phyloP scores from a whole-genome alignment of 2,329 filamentous ascomycete species.

The Fusarium heterosporum region DNA sequence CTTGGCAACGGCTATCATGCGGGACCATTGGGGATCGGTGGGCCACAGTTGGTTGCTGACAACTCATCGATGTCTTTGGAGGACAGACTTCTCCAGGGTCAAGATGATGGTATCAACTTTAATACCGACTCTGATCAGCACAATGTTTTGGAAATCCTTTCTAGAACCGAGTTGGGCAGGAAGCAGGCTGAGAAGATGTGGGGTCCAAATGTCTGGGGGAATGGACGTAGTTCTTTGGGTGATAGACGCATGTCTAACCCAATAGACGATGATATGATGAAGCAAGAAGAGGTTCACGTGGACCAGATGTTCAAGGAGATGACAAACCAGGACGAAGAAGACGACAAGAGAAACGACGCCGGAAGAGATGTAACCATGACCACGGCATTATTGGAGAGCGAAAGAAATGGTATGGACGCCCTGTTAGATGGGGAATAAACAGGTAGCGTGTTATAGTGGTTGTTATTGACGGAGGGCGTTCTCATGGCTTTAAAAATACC shows the following conservation, averaged over 20 bases:
- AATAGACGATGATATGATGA: constrained; percentile 49
- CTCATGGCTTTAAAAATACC: constrained; percentile 40
- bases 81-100: constrained; percentile 62
- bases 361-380: constrained; percentile 52
- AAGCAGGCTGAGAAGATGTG: constrained; percentile 64
- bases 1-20: constrained; percentile 57
- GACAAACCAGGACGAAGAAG: constrained; percentile 64
- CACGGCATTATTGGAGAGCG: constrained; percentile 58
- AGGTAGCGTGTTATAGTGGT: background rate
- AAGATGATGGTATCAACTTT: constrained; percentile 60
- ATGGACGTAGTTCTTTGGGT: constrained; percentile 47
- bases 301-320: constrained; percentile 69
- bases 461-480: constrained; percentile 38
- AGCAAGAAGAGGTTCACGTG: constrained; percentile 60
- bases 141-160: constrained; percentile 65
- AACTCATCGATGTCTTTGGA: constrained; percentile 60
- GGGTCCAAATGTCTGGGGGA: constrained; percentile 62
- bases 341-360: constrained; percentile 53
- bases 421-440: constrained; percentile 58
- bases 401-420: constrained; percentile 61
- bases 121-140: constrained; percentile 60
- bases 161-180: constrained; percentile 63
- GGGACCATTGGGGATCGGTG: constrained; percentile 57
- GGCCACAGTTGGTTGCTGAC: constrained; percentile 57
- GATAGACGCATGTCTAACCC: constrained; percentile 45